These are phyloP conservation scores for Xylaria intraflava DNA, from an alignment of 495 filamentous ascomycete genomes.

Conservation along the genomic window DNA sequence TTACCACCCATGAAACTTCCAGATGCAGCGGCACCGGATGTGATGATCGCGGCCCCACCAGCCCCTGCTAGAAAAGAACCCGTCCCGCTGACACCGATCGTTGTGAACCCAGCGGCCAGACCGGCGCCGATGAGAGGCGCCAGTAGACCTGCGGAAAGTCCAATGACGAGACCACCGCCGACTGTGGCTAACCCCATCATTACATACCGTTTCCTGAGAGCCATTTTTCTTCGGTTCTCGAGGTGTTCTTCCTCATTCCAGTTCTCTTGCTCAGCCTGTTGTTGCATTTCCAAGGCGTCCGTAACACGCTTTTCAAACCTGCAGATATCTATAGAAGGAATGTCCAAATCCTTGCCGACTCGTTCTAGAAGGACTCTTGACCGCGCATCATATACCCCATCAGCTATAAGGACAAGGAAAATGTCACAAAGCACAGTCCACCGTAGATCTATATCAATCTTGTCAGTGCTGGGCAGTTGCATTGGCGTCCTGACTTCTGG, in stretches of 20 bases:
- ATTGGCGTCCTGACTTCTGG: slow-evolving; percentile 72
- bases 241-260: slow-evolving; percentile 97
- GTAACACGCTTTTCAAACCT: slow-evolving; percentile 96
- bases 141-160: slow-evolving; percentile 83
- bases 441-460: slow-evolving; percentile 90
- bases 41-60: slow-evolving; percentile 90
- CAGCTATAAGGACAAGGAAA: slow-evolving; percentile 90
- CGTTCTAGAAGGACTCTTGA: slow-evolving; percentile 80
- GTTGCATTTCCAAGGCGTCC: slow-evolving; percentile 96
- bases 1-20: slow-evolving; percentile 78
- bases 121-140: slow-evolving; percentile 94
- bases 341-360: slow-evolving; percentile 69
- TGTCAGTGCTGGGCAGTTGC: slow-evolving; percentile 69
- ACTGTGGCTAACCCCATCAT: slow-evolving; percentile 98
- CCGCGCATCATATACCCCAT: slow-evolving; percentile 86
- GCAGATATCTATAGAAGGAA: slow-evolving; percentile 90
- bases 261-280: slow-evolving; percentile 83
- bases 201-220: slow-evolving; percentile 73
- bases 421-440: slow-evolving; percentile 98
- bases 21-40: slow-evolving; percentile 77
- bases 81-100: slow-evolving; percentile 88
- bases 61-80: slow-evolving; percentile 83
- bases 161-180: slow-evolving; percentile 91
- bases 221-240: slow-evolving; percentile 74
- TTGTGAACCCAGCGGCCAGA: slow-evolving; percentile 89